Evolutionary conservation across 2,329 filamentous ascomycete genomes (phyloP).

Genomic region (Raffaelea ambrosiae): DNA sequence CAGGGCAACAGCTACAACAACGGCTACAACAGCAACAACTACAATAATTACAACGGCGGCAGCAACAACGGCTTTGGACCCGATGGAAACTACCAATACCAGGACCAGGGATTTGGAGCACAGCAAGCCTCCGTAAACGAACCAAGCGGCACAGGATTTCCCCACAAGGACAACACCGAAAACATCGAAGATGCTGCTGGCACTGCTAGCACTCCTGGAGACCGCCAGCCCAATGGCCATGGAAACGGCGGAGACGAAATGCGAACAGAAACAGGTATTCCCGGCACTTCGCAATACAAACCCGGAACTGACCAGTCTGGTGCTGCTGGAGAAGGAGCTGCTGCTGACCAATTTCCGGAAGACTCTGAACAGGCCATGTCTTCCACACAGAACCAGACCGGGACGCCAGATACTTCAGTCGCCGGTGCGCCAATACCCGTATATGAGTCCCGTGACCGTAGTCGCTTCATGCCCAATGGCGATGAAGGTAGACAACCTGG

Average conservation of each 20-base stretch:
- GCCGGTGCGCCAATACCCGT: constrained; percentile 2
- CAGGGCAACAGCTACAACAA: constrained; percentile 30
- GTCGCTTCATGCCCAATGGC: background rate
- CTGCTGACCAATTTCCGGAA: too few relatives aligned
- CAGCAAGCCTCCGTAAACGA: background rate
- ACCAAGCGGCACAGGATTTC: background rate
- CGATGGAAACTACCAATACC: background rate
- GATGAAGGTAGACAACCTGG: too few relatives aligned
- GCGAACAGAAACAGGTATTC: too few relatives aligned
- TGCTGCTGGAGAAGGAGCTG: too few relatives aligned
- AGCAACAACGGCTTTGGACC: constrained; percentile 3
- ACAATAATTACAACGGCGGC: constrained; percentile 3
- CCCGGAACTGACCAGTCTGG: too few relatives aligned
- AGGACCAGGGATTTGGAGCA: constrained; percentile 1
- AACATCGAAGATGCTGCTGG: too few relatives aligned
- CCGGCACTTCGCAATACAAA: too few relatives aligned
- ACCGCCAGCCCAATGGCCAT: too few relatives aligned
- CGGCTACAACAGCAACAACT: constrained; percentile 17
- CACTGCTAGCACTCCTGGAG: too few relatives aligned
- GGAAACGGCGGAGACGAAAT: background rate
- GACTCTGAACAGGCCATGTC: too few relatives aligned
- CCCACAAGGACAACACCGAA: background rate
- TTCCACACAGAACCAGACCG: too few relatives aligned
- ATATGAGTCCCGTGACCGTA: constrained; percentile 4
- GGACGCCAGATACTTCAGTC: background rate